Evolutionary conservation across 169 alveolate genomes (phyloP).

Genomic region (Plasmodium relictum): DNA sequence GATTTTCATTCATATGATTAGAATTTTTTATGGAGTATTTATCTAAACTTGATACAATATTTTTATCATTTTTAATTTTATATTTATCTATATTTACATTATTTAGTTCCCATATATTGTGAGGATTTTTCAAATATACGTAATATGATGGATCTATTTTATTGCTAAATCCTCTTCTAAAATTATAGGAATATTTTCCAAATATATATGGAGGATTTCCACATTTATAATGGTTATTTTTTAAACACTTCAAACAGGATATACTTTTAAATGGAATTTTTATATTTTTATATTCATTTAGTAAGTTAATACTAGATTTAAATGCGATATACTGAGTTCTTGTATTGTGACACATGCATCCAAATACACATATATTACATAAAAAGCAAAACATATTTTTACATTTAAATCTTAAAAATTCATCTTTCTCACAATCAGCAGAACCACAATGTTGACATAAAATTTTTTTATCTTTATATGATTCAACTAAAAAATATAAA

Average conservation of each 20-base stretch:
- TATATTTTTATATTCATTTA: constrained; percentile 6
- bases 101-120: constrained; percentile 35
- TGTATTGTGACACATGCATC: constrained; percentile 38
- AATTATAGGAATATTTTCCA: constrained; percentile 15
- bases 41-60: not conserved
- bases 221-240: constrained; percentile 48
- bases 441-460: constrained; percentile 70
- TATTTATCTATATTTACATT: not conserved
- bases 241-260: constrained; percentile 52
- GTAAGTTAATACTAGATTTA: constrained; percentile 6
- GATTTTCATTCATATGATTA: not conserved
- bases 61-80: constrained; percentile 2
- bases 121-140: constrained; percentile 47
- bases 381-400: constrained; percentile 39
- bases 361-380: constrained; percentile 25
- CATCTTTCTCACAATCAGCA: constrained; percentile 29
- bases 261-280: constrained; percentile 17
- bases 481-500: constrained; percentile 54
- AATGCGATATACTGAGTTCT: constrained; percentile 25
- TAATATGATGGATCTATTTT: constrained; percentile 5
- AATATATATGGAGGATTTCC: constrained; percentile 60
- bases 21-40: not conserved
- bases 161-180: constrained; percentile 33
- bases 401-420: constrained; percentile 4
- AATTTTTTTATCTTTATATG: constrained; percentile 31